phyloP scores from a whole-genome alignment of 495 filamentous ascomycete genomes.

The Elaphomyces granulatus region DNA sequence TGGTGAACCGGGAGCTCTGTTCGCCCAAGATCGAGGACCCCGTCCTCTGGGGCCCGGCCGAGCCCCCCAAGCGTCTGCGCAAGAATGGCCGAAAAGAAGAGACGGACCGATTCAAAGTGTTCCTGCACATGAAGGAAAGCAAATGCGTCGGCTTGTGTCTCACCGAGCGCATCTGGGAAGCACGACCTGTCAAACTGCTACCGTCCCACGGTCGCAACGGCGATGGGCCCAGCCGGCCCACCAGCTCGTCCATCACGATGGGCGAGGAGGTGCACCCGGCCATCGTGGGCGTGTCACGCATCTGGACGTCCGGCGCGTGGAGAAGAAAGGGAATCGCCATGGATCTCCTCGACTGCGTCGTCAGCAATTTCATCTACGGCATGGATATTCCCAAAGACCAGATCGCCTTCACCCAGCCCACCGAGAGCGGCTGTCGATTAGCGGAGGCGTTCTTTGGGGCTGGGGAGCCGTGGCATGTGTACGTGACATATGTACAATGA shows the following conservation, averaged over 20 bases:
- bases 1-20: slow-evolving; percentile 52
- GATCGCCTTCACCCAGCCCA: slow-evolving; percentile 65
- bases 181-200: slow-evolving; percentile 30
- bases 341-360: slow-evolving; percentile 46
- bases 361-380: slow-evolving; percentile 50
- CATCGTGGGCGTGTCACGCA: slow-evolving; percentile 53
- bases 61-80: slow-evolving; percentile 23
- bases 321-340: slow-evolving; percentile 47
- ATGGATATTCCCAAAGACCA: slow-evolving; percentile 46
- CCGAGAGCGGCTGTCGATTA: slow-evolving; percentile 47
- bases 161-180: slow-evolving; percentile 48
- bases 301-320: slow-evolving; percentile 51
- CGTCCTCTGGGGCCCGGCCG: slow-evolving; percentile 41
- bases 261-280: slow-evolving; percentile 32
- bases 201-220: background rate
- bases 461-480: slow-evolving; percentile 38
- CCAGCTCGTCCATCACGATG: slow-evolving; percentile 34
- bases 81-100: slow-evolving; percentile 23
- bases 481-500: too few species aligned
- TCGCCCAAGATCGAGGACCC: slow-evolving; percentile 46
- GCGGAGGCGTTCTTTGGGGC: slow-evolving; percentile 49
- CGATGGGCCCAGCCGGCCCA: slow-evolving; percentile 10
- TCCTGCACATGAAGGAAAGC: slow-evolving; percentile 46
- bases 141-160: slow-evolving; percentile 55
- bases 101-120: slow-evolving; percentile 46